Evolutionary conservation across 2,329 filamentous ascomycete genomes (phyloP), one percentile per base, ranked within the genome.

Genomic region (Xylaria sp.): DNA sequence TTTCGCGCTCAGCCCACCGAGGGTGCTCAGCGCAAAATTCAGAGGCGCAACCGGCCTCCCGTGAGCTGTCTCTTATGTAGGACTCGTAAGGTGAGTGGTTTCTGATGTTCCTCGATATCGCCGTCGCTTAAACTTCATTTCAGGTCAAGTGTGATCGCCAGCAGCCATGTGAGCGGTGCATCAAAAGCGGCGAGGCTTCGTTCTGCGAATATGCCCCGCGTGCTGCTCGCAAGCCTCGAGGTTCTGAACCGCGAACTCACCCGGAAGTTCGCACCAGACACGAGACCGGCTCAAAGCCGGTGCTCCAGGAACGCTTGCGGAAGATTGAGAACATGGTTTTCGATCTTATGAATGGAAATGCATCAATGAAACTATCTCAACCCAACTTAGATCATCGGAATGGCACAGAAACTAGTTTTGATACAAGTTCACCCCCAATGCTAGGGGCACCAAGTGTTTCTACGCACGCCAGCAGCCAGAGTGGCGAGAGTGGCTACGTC

Each of bases 71-170:
- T 79, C 23, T 56, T 78, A 45, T 80, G 78, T 52, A 73, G 78
- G 52, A 79, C 75, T 39, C 73, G 78, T 66, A 80, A 80, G 73
- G 77, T 78, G 53, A 74, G 75, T 76, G 43, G 28, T 43, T 36
- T 52, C 36, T 13, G 18, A 23, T 34, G 52, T 60, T 59, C 60
- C 30, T 46, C 39, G 15, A 45, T 60, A 48, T 43, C 45, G 50
- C 39, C 59, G 39, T 64, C 18, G 62, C 66, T 67, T 67, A 58
- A 63, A 55, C 55, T 28, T 61, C 50, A 10, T 53, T 43, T 41
- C 59, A 76, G 73, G 76, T 79, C 53, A 81, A 81, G 78, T 82
- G 80, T 72, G 80, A 81, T 66, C 78, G 80, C 43, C 75, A 78
- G 59, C 74, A 78, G 52, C 80, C 80, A n/a, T 82, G 80, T 72